A percentile compares a stretch with the other conserved stretches of the same genome.
These are phyloP conservation scores for Cylindrodendrum hubeiense DNA, from an alignment of 2,329 filamentous ascomycete genomes.

Conservation along the genomic window DNA sequence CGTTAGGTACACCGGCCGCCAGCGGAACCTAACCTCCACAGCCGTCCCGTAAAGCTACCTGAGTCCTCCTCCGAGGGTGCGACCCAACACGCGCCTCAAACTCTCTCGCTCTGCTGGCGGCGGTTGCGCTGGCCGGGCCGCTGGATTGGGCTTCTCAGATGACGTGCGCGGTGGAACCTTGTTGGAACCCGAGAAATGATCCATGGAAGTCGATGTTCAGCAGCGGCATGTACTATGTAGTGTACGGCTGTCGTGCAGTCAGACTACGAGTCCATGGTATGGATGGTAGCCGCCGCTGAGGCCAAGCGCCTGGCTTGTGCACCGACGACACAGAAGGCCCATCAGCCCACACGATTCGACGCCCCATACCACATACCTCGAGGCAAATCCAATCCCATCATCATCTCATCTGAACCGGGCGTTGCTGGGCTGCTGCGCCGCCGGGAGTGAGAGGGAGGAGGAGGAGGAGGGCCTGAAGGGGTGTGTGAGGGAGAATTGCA, in stretches of 20 bases:
- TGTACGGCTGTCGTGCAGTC: background rate
- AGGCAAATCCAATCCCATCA: slow-evolving; percentile 19
- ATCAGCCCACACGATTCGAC: slow-evolving; percentile 23
- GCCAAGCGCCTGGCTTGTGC: slow-evolving; percentile 23
- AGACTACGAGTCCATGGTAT: background rate
- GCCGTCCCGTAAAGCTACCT: slow-evolving; percentile 7
- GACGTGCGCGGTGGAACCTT: background rate
- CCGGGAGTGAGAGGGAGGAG: background rate
- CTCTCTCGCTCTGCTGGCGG: background rate
- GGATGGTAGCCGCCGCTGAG: slow-evolving; percentile 29
- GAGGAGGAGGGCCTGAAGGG: background rate
- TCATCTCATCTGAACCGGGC: slow-evolving; percentile 11
- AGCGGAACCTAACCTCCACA: background rate
- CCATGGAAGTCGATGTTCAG: background rate
- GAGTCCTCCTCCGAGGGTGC: background rate
- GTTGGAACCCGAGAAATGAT: background rate
- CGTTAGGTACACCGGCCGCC: background rate
- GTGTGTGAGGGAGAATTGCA: background rate
- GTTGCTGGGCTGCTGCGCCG: slow-evolving; percentile 11
- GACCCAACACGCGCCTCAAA: background rate
- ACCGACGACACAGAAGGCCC: background rate
- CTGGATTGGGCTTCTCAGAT: background rate
- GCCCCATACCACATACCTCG: slow-evolving; percentile 20
- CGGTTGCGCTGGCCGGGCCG: slow-evolving; percentile 13
- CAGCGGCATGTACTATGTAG: background rate